Evolutionary conservation across 2,329 filamentous ascomycete species (phyloP).

Genomic region (Penicillium concentricum): DNA sequence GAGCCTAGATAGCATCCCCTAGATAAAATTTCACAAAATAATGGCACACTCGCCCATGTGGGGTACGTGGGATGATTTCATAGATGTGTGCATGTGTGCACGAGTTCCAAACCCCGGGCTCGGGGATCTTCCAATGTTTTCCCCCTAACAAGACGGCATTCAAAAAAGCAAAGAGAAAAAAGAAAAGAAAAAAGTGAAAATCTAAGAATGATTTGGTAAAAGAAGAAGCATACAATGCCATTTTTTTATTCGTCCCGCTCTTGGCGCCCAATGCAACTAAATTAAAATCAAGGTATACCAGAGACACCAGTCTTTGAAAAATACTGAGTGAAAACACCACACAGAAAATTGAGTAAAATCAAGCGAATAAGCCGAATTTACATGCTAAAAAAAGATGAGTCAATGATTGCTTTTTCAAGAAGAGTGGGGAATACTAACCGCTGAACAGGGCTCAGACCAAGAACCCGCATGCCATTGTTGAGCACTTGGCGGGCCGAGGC

Average conservation of each 20-base stretch:
- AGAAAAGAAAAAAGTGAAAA: neutral
- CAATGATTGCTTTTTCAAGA: neutral
- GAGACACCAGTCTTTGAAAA: slow-evolving; percentile 7
- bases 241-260: slow-evolving; percentile 19
- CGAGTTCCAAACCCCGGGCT: neutral
- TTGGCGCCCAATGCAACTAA: slow-evolving; percentile 24
- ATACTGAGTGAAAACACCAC: slow-evolving; percentile 4
- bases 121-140: neutral
- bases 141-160: neutral
- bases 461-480: slow-evolving; percentile 63
- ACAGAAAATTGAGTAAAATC: neutral
- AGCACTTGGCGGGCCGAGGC: slow-evolving; percentile 62
- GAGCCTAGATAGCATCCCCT: neutral
- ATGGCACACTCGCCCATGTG: neutral
- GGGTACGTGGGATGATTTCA: neutral
- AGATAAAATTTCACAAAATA: neutral
- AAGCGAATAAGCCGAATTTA: slow-evolving; percentile 14
- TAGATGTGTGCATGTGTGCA: neutral
- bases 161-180: neutral
- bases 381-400: slow-evolving; percentile 25
- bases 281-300: slow-evolving; percentile 15
- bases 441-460: slow-evolving; percentile 65
- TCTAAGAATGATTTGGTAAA: neutral
- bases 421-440: slow-evolving; percentile 38
- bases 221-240: slow-evolving; percentile 8